Base-by-base conservation (phyloP, 2,329 filamentous ascomycete genomes). In the Penicillium vulpinum region DNA sequence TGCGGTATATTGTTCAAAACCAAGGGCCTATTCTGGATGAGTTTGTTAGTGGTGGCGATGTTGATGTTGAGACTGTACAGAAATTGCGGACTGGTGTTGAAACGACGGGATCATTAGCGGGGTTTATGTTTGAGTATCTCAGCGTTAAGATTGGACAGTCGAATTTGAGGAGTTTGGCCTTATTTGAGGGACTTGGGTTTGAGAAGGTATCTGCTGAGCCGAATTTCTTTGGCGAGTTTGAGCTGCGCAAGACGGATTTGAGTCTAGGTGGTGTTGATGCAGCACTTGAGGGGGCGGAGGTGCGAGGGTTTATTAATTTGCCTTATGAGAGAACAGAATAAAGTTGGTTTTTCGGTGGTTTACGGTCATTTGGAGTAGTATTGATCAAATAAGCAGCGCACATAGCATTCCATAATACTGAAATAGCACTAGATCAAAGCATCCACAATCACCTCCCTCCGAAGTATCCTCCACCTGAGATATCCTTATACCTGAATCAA, bases 181-280 rank as follows among this genome's bases (percentile, higher is more conserved):
- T 90, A 18, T 90, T 90, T 71, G 81, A 86, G 63, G 79, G 79
- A 31, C 61, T 86, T 11, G 83, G 83, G 0, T 89, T 89, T 69
- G 63, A 66, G 53, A 82, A 78, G 68, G 74, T 79, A 9, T 69
- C 69, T 0, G 77, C 77, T 24, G 74, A 75, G 52, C 76, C 82
- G 26, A 89, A 87, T 71, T 88, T 85, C 71, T 90, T 90, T 77
- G 85, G 85, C 0, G 87, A 90, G 71, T 75, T 87, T 58, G 87
- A 90, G 72, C 67, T 89, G 64, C 71, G 81, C 53, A 73, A 72
- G 54, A 62, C 56, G 44, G 68, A 72, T 28, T 58, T 78, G 54
- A 58, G 59, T 18, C 38, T 65, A 9, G 65, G 61, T 31, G 64
- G 59, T 39, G 63, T 74, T 36, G 60, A 65, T 43, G 59, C 52